phyloP scores from a whole-genome alignment of 768 basidiomycete species.

The Suillus luteus region DNA sequence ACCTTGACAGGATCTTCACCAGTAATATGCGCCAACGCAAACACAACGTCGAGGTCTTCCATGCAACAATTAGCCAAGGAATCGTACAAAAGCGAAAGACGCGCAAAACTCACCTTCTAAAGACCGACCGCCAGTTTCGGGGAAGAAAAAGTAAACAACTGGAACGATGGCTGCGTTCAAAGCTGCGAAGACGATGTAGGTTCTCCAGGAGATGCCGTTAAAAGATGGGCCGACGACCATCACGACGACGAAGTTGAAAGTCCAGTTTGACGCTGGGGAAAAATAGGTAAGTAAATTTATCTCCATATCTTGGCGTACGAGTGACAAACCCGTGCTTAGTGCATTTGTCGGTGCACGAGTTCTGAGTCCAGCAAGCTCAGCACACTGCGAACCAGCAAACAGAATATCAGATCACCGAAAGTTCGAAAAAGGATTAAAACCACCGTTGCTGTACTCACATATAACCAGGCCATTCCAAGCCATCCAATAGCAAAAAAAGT shows the following conservation, averaged over 20 bases:
- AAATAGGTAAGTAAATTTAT: not conserved
- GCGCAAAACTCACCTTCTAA: constrained; percentile 9
- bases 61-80: not conserved
- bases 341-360: constrained; percentile 34
- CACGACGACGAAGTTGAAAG: constrained; percentile 18
- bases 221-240: constrained; percentile 16
- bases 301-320: not conserved
- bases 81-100: not conserved
- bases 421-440: not conserved
- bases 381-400: constrained; percentile 20
- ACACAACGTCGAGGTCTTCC: constrained; percentile 37
- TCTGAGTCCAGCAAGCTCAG: constrained; percentile 32
- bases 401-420: constrained; percentile 1
- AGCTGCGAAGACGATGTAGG: constrained; percentile 14
- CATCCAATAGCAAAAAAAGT: constrained; percentile 40
- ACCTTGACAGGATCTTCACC: constrained; percentile 37
- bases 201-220: constrained; percentile 15
- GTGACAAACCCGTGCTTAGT: constrained; percentile 24
- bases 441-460: constrained; percentile 12
- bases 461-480: constrained; percentile 41
- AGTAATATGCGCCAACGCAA: constrained; percentile 36
- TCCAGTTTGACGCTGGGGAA: constrained; percentile 16
- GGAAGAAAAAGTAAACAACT: constrained; percentile 16
- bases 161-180: constrained; percentile 14
- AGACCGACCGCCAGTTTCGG: constrained; percentile 16